phyloP scores from a whole-genome alignment of 345 rosid species.

The Pseudoturritis turrita region DNA sequence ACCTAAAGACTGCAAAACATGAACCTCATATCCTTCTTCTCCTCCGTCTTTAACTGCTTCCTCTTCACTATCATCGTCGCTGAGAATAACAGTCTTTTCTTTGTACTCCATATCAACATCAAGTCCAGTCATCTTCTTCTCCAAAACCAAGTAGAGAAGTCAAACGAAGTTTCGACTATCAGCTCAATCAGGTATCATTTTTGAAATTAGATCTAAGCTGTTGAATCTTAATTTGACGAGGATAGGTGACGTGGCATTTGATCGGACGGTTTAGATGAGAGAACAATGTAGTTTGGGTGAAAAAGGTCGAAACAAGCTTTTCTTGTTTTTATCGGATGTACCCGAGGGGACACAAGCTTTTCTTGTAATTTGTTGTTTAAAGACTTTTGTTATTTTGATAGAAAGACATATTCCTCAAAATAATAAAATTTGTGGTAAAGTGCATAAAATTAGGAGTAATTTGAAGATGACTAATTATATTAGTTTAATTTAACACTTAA shows the following conservation, averaged over 20 bases:
- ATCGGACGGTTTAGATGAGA: slow-evolving; percentile 35
- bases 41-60: slow-evolving; percentile 27
- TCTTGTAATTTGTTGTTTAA: too few relatives aligned
- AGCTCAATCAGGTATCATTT: slow-evolving; percentile 40
- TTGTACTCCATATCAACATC: slow-evolving; percentile 37
- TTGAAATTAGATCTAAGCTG: slow-evolving; percentile 52
- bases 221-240: slow-evolving; percentile 30
- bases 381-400: too few relatives aligned
- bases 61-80: slow-evolving; percentile 4
- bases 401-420: too few relatives aligned
- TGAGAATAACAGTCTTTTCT: slow-evolving; percentile 25
- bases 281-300: slow-evolving; percentile 14
- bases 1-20: too few relatives aligned
- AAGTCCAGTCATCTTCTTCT: slow-evolving; percentile 36
- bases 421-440: too few relatives aligned
- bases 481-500: too few relatives aligned
- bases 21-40: slow-evolving; percentile 26
- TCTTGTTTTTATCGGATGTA: too few relatives aligned
- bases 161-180: slow-evolving; percentile 30
- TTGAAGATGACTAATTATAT: too few relatives aligned
- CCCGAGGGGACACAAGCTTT: too few relatives aligned
- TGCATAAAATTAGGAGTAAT: too few relatives aligned
- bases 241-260: too few relatives aligned
- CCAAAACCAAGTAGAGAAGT: neutral
- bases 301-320: too few relatives aligned